Conservation (phyloP, 805 yeast species). For the Lipomyces oligophaga region DNA sequence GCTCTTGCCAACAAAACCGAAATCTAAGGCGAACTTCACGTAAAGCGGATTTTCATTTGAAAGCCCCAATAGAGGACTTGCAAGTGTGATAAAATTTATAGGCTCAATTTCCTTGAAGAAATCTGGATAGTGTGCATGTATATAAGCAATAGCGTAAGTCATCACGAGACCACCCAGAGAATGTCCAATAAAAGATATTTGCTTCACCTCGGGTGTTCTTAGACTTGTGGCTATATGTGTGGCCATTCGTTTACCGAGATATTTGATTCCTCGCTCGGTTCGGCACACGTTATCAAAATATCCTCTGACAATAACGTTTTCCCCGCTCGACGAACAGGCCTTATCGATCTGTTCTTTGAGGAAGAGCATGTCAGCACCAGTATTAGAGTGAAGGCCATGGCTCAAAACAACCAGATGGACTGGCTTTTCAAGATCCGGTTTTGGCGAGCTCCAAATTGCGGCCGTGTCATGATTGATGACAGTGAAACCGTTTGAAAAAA, state of each 20-base stretch:
- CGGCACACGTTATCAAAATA: conserved; percentile 78
- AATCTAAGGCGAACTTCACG: conserved; percentile 75
- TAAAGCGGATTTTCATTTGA: conserved; percentile 83
- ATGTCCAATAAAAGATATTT: conserved; percentile 79
- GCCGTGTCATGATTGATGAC: conserved; percentile 51
- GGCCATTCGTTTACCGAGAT: conserved; percentile 76
- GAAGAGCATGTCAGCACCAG: conserved; percentile 85
- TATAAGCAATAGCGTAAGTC: conserved; percentile 82
- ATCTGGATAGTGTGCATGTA: conserved; percentile 58
- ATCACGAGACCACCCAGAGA: conserved; percentile 92
- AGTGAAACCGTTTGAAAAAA: conserved; percentile 25
- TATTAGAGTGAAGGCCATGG: conserved; percentile 89
- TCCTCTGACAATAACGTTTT: conserved; percentile 77
- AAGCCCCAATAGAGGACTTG: conserved; percentile 86
- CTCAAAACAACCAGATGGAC: conserved; percentile 81
- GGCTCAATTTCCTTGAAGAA: conserved; percentile 67
- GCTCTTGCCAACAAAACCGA: conserved; percentile 88
- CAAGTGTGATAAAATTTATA: conserved; percentile 72
- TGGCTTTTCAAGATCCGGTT: conserved; percentile 49
- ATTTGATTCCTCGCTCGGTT: conserved; percentile 84
- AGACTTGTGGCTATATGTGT: conserved; percentile 50
- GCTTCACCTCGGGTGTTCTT: conserved; percentile 43
- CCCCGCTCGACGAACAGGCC: conserved; percentile 43
- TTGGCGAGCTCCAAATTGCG: conserved; percentile 74
- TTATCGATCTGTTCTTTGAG: conserved; percentile 74